Evolutionary conservation across 306 rosid species (phyloP).

Genomic region (Cicer pinnatifidum): DNA sequence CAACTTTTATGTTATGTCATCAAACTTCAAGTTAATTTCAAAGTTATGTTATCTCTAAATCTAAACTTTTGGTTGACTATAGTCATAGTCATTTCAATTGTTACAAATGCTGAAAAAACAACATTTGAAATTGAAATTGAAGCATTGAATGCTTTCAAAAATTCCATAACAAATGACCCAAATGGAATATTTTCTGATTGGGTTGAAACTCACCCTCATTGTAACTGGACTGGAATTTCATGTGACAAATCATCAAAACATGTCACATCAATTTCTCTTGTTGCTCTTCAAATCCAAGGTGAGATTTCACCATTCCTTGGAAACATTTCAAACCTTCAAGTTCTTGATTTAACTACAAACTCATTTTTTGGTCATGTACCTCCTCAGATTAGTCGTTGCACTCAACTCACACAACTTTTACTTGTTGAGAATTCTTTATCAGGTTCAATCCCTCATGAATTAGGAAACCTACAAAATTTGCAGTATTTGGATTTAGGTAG

Average conservation of each 20-base stretch:
- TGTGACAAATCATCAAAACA: slow-evolving; percentile 59
- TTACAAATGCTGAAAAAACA: slow-evolving; percentile 49
- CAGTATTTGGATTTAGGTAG: slow-evolving; percentile 57
- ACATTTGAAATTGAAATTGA: slow-evolving; percentile 58
- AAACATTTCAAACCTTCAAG: slow-evolving; percentile 77
- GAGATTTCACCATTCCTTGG: slow-evolving; percentile 75
- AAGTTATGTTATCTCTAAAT: slow-evolving; percentile 53
- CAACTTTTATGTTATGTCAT: slow-evolving; percentile 29
- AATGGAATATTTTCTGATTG: slow-evolving; percentile 61
- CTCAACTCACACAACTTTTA: slow-evolving; percentile 61
- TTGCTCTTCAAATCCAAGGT: slow-evolving; percentile 64
- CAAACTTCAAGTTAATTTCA: slow-evolving; percentile 8
- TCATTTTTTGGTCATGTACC: slow-evolving; percentile 75
- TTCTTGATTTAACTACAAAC: slow-evolving; percentile 72
- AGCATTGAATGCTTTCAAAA: slow-evolving; percentile 73
- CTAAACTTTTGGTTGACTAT: slow-evolving; percentile 40
- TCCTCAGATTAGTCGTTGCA: slow-evolving; percentile 59
- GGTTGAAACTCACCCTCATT: slow-evolving; percentile 55
- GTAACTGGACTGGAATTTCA: slow-evolving; percentile 81
- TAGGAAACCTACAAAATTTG: slow-evolving; percentile 59
- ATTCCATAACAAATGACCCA: slow-evolving; percentile 59
- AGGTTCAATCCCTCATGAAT: slow-evolving; percentile 67
- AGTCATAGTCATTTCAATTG: slow-evolving; percentile 44
- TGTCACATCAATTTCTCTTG: slow-evolving; percentile 62
- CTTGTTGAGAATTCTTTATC: slow-evolving; percentile 62